phyloP scores from a whole-genome alignment of 23 red algal species.

The Gracilaria vermiculophylla region DNA sequence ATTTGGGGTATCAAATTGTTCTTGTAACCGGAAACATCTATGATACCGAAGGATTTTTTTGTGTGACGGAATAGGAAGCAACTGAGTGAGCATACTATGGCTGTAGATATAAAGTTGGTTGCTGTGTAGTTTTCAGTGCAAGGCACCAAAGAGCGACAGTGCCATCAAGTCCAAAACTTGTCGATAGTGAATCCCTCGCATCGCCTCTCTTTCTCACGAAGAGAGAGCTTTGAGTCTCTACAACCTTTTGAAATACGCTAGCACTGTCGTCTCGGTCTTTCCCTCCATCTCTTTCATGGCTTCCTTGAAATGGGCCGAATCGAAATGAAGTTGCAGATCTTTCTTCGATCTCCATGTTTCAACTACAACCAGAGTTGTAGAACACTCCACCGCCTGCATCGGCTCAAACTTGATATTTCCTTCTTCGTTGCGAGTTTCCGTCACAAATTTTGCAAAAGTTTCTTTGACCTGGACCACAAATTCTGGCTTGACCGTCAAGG shows the following conservation, averaged over 20 bases:
- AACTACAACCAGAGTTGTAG: not conserved
- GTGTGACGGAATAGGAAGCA: too few relatives aligned
- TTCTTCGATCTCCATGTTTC: slow-evolving; percentile 5
- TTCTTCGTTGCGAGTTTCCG: not conserved
- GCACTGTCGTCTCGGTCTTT: not conserved
- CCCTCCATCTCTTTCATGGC: not conserved
- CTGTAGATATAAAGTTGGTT: too few relatives aligned
- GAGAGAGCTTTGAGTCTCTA: too few relatives aligned
- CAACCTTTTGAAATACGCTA: not conserved
- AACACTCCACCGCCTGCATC: not conserved
- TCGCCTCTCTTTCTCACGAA: too few relatives aligned
- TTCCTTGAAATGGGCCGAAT: not conserved
- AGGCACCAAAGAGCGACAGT: too few relatives aligned
- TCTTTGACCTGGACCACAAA: not conserved
- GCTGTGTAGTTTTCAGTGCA: too few relatives aligned
- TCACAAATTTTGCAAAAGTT: not conserved
- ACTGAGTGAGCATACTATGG: too few relatives aligned
- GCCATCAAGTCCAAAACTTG: too few relatives aligned
- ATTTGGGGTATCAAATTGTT: too few relatives aligned
- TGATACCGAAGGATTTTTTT: too few relatives aligned
- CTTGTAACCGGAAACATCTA: too few relatives aligned
- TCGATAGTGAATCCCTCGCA: too few relatives aligned
- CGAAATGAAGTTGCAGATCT: not conserved
- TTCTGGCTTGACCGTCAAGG: not conserved
- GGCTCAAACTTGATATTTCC: not conserved